Conservation (phyloP, 441 rosid genomes). For the Corymbia calophylla region DNA sequence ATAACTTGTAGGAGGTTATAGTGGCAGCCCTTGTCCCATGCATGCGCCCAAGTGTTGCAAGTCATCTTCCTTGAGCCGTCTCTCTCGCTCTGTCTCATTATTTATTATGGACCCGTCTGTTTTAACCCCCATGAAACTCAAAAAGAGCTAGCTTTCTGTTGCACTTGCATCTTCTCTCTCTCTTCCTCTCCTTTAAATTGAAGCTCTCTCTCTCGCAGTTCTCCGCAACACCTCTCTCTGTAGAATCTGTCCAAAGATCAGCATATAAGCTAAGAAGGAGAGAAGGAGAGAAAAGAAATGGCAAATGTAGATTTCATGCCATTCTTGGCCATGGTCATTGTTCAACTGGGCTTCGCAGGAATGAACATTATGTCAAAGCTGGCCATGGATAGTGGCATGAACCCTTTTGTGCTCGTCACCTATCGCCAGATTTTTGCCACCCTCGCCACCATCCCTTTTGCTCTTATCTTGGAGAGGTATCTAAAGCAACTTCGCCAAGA, state of each 20-base stretch:
- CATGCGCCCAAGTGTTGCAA: neutral
- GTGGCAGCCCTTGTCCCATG: neutral
- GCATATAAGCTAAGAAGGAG: neutral
- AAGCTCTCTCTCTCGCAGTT: neutral
- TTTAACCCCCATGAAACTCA: neutral
- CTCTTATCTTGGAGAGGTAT: slow-evolving; percentile 68
- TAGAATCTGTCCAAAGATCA: neutral
- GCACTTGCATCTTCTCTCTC: neutral
- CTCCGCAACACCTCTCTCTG: neutral
- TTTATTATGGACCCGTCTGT: neutral
- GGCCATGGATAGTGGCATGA: slow-evolving; percentile 88
- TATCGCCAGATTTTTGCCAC: slow-evolving; percentile 81
- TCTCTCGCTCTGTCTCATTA: neutral
- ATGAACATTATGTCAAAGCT: slow-evolving; percentile 84
- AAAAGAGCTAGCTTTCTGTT: neutral
- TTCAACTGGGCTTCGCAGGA: slow-evolving; percentile 75
- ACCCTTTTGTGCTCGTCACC: slow-evolving; percentile 73
- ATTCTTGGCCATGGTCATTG: slow-evolving; percentile 63
- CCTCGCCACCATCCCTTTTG: slow-evolving; percentile 63
- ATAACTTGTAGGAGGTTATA: neutral
- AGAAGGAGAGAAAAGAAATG: slow-evolving; percentile 10
- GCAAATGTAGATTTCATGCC: slow-evolving; percentile 42
- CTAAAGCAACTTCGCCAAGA: neutral
- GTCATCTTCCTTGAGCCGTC: neutral
- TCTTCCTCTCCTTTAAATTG: neutral